Percentiles rank a stretch among this genome's conserved stretches.
Conservation (phyloP, 371 early-diverging fungal species). For the Mucor saturninus region DNA sequence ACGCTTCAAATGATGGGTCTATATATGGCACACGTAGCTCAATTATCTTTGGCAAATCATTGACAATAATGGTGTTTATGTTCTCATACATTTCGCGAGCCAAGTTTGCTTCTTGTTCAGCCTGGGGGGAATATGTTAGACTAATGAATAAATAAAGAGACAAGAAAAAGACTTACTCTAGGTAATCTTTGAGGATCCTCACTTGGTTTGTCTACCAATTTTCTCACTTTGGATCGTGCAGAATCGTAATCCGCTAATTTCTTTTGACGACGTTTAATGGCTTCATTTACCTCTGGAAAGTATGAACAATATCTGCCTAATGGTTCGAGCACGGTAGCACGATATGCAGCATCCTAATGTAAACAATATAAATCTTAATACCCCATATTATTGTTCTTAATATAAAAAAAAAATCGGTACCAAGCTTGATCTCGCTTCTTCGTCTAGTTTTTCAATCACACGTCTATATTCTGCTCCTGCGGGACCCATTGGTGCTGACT, state of each 20-base stretch:
- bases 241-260: conserved; percentile 92
- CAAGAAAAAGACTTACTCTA: conserved; percentile 30
- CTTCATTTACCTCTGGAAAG: conserved; percentile 93
- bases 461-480: conserved; percentile 72
- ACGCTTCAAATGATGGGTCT: conserved; percentile 94
- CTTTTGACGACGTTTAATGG: conserved; percentile 84
- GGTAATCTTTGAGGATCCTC: conserved; percentile 77
- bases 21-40: conserved; percentile 86
- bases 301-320: conserved; percentile 82
- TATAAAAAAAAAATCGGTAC: conserved; percentile 36
- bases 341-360: conserved; percentile 76
- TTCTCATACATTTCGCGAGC: conserved; percentile 82
- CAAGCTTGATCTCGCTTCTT: conserved; percentile 75
- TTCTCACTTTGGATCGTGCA: conserved; percentile 72
- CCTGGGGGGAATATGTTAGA: conserved; percentile 30
- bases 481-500: conserved; percentile 46
- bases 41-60: conserved; percentile 90
- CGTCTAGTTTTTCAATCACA: conserved; percentile 80
- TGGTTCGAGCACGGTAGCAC: conserved; percentile 88
- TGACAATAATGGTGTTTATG: conserved; percentile 78
- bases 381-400: neutral
- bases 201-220: conserved; percentile 80
- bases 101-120: conserved; percentile 79
- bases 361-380: neutral
- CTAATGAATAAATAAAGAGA: neutral